Evolutionary conservation across 2,329 filamentous ascomycete genomes (phyloP).

Genomic region (Trichoderma arundinaceum): DNA sequence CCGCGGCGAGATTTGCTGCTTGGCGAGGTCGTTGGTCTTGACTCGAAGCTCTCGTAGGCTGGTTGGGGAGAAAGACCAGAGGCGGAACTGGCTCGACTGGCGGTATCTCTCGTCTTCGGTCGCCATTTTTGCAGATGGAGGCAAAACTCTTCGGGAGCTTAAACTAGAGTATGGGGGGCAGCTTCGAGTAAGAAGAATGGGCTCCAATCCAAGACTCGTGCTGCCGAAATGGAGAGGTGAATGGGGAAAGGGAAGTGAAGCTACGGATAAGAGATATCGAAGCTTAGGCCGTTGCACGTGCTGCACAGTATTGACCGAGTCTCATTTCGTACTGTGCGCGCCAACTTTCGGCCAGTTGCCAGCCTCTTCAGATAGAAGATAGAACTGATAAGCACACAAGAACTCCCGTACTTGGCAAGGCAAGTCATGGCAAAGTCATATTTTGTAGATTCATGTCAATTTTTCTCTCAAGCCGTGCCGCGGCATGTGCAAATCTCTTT

Average conservation of each 20-base stretch:
- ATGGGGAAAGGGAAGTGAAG: neutral
- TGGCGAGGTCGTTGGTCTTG: conserved; percentile 79
- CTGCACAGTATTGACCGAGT: neutral
- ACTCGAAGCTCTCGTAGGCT: conserved; percentile 73
- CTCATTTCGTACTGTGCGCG: neutral
- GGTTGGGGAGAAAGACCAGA: conserved; percentile 87
- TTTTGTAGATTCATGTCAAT: neutral
- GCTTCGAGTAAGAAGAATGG: neutral
- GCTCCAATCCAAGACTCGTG: too few relatives aligned
- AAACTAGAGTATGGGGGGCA: too few relatives aligned
- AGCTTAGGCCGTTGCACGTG: conserved; percentile 18
- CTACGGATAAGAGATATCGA: neutral
- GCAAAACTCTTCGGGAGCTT: conserved; percentile 29
- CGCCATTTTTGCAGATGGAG: conserved; percentile 55
- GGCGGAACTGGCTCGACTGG: conserved; percentile 83
- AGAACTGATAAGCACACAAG: neutral
- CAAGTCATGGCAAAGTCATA: neutral
- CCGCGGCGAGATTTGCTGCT: conserved; percentile 62
- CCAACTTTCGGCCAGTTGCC: neutral
- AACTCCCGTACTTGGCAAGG: too few relatives aligned
- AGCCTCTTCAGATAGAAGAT: neutral
- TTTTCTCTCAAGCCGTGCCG: neutral
- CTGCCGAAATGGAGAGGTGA: neutral
- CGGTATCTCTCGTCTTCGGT: conserved; percentile 92
- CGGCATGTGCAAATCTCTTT: neutral